phyloP scores from a whole-genome alignment of 208 protist species.

The Wallacemonas collosoma region DNA sequence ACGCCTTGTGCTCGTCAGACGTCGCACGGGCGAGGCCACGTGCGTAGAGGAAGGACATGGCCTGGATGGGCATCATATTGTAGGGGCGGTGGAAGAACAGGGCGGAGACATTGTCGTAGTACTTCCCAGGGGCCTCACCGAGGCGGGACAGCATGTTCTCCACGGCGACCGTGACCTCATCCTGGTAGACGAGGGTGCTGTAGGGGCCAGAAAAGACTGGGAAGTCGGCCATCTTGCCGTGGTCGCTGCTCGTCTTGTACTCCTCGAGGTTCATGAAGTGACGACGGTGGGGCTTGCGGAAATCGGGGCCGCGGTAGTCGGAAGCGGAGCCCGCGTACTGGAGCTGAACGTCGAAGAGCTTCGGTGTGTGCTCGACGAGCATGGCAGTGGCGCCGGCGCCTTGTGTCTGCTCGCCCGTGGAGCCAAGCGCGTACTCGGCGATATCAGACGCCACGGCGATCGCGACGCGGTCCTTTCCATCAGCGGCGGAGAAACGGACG shows the following conservation, averaged over 20 bases:
- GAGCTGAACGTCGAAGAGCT: constrained; percentile 80
- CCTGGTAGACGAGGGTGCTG: constrained; percentile 90
- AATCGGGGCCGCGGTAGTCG: constrained; percentile 91
- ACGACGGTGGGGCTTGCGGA: constrained; percentile 88
- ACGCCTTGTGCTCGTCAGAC: constrained; percentile 59
- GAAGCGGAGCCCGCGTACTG: constrained; percentile 74
- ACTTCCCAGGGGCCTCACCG: constrained; percentile 58
- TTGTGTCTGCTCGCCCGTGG: constrained; percentile 90
- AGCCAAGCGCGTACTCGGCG: constrained; percentile 88
- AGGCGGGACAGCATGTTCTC: constrained; percentile 87
- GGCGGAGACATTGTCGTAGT: constrained; percentile 84
- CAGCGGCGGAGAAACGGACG: constrained; percentile 60
- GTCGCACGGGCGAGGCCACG: constrained; percentile 79
- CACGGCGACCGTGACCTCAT: constrained; percentile 85
- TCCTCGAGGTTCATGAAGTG: constrained; percentile 85
- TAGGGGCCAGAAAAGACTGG: constrained; percentile 91
- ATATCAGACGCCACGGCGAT: constrained; percentile 91
- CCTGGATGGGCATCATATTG: constrained; percentile 93
- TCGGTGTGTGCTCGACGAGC: constrained; percentile 75
- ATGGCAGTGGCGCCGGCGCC: constrained; percentile 86
- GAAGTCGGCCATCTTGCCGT: constrained; percentile 90
- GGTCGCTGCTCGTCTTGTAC: constrained; percentile 62
- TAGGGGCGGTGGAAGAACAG: constrained; percentile 93
- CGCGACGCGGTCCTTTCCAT: constrained; percentile 71
- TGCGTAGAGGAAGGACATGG: constrained; percentile 88